Base-by-base conservation (phyloP, 768 basidiomycete species). In the Russula olivacea region DNA sequence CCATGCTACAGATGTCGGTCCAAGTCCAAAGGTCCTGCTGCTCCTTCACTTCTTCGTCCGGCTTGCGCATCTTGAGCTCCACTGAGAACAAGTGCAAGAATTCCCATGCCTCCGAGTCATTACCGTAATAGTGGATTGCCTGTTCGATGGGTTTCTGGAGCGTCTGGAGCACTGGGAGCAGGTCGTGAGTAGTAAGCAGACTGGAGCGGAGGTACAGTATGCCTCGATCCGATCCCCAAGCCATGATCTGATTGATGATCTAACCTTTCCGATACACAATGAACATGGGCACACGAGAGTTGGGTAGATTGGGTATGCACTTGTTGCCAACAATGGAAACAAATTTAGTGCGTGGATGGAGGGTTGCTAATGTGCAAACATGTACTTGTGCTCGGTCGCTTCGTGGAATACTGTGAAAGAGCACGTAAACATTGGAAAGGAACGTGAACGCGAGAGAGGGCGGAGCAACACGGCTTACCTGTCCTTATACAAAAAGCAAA, bases 401-500 rank as follows among this genome's bases (percentile, higher is more conserved):
- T 59, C 86, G 82, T 19, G 88, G 86, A 38, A 96, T 80, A 4
- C 95, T 96, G 70, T 34, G 12, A 41, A 21, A 45, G 41, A 60
- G 21, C 11, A 28, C 21, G 17, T 14, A 43, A 4, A 55, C 40
- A 15, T 28, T 10, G 25, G 30, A 45, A 45, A 10, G 1, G 41
- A 2, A 55, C 51, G 34, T 41, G 8, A 17, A 21, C 43, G 30
- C 6, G 28, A 14, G 21, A 53, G 36, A 30, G n/a, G 38, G 52
- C 25, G 14, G 30, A 45, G 11, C 10, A 53, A 32, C 12, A 9
- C 50, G 76, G 11, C 91, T 69, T 72, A 95, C 96, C 88, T 87
- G 69, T 97, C 94, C 74, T 97, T 98, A 77, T 94, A 98, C 40
- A 99, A 75, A 72, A 95, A 91, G 59, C 94, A 96, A 8, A 98